Evolutionary conservation across 495 filamentous ascomycete genomes (phyloP), one percentile per base, ranked within the genome.

Genomic region (Annulohypoxylon nitens): DNA sequence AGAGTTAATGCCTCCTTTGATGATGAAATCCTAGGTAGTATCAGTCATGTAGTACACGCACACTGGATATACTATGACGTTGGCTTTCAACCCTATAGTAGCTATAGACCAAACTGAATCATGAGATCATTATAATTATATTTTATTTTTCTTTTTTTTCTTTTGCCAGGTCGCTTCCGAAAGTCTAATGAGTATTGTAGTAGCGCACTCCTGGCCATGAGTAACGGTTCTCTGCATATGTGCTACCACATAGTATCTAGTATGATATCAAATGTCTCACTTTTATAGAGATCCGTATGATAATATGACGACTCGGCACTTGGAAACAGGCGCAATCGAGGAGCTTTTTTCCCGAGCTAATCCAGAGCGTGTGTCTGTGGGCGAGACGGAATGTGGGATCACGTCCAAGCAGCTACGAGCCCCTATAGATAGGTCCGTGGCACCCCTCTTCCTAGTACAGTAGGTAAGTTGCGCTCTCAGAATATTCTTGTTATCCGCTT

Each of bases 381-480:
- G 48, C 45, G 37, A 20, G 20, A 41, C 18, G 30, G 59, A 59
- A 60, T 48, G 43, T 5, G 55, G 67, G 58, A 60, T 64, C 33
- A 16, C 12, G 9, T 12, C 51, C 14, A 50, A 39, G 25, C 4
- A 4, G 26, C 51, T 4, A 66, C 7, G 14, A 43, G 16, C 20
- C n/a, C 1, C 26, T 61, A 18, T 67, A 67, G 33, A 70, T 64
- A 70, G 64, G 25, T 70, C 1, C 53, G 36, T 25, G 33, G 0
- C 6, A 39, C 60, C 25, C 58, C 43, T 23, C 11, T 51, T 37
- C 3, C 11, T 12, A 48, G 37, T 10, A 16, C 18, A n/a, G 36
- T 68, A 54, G 59, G 33, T 45, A 53, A n/a, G 37, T 64, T 5
- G n/a, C 30, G 10, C 48, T 11, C 11, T 12, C 16, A 12, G 5